phyloP scores from a whole-genome alignment of 2,329 filamentous ascomycete species.

The Dactylellina leptospora region DNA sequence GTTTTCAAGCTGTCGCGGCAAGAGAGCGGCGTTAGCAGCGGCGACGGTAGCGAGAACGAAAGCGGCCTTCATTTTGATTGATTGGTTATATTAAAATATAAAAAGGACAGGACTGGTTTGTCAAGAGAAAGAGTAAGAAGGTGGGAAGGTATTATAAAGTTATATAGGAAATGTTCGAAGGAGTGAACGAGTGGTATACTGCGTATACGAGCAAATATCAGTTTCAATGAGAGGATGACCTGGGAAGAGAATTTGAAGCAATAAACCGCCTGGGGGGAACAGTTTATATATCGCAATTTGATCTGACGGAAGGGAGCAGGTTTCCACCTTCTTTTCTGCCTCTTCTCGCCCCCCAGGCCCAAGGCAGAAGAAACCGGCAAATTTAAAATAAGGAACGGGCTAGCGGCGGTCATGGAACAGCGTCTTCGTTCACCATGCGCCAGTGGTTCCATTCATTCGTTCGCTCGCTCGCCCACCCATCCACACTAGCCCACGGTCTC shows the following conservation, averaged over 20 bases:
- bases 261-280: conserved; percentile 4
- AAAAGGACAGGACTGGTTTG: conserved; percentile 44
- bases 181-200: conserved; percentile 43
- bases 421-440: neutral
- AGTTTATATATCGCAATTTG: conserved; percentile 43
- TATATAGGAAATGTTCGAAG: conserved; percentile 22
- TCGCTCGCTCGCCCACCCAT: conserved; percentile 27
- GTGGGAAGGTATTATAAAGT: conserved; percentile 15
- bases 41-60: conserved; percentile 67
- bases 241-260: conserved; percentile 5
- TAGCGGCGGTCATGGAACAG: neutral
- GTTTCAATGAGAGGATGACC: conserved; percentile 41
- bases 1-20: conserved; percentile 57
- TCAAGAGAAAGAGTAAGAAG: conserved; percentile 21
- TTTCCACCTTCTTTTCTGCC: neutral
- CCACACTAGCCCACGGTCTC: neutral
- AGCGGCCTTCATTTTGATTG: conserved; percentile 64
- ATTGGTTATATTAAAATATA: conserved; percentile 30
- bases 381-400: conserved; percentile 50
- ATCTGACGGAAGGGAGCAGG: neutral
- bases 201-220: conserved; percentile 7
- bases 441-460: conserved; percentile 9
- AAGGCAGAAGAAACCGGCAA: conserved; percentile 33
- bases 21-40: conserved; percentile 62
- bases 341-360: neutral